Evolutionary conservation across 192 early-diverging fungal genomes (phyloP).

Genomic region (Chytriomyces sp.): DNA sequence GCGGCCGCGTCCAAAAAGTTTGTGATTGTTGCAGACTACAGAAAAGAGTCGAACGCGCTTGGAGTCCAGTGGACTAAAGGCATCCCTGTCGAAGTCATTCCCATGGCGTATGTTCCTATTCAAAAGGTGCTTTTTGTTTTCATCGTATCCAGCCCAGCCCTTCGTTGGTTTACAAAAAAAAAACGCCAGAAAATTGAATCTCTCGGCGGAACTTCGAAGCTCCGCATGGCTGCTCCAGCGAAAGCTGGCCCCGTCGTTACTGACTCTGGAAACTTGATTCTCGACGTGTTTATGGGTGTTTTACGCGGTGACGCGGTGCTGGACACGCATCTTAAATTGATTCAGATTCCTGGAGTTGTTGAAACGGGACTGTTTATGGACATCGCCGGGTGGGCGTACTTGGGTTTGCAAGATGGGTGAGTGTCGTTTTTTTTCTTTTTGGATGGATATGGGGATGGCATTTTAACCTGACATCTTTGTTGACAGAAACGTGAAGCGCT

Average conservation of each 20-base stretch:
- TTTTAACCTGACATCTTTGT: too few species aligned
- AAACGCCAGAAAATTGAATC: slow-evolving; percentile 39
- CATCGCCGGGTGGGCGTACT: slow-evolving; percentile 84
- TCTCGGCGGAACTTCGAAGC: slow-evolving; percentile 56
- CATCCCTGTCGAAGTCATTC: slow-evolving; percentile 89
- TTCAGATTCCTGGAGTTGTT: slow-evolving; percentile 82
- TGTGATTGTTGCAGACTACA: slow-evolving; percentile 88
- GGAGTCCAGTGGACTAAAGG: slow-evolving; percentile 86
- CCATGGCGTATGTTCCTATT: slow-evolving; percentile 78
- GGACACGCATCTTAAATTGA: slow-evolving; percentile 61
- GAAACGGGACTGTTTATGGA: slow-evolving; percentile 92
- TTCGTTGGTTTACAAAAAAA: not conserved
- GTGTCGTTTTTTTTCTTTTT: slow-evolving; percentile 7
- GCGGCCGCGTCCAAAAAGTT: slow-evolving; percentile 81
- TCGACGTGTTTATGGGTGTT: slow-evolving; percentile 69
- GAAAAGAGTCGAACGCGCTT: slow-evolving; percentile 78
- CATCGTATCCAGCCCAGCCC: not conserved
- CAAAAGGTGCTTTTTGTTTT: slow-evolving; percentile 25
- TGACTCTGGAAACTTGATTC: slow-evolving; percentile 91
- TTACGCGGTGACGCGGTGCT: slow-evolving; percentile 79
- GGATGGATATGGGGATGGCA: not conserved
- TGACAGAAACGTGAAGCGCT: slow-evolving; percentile 2
- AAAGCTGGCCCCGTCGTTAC: slow-evolving; percentile 95
- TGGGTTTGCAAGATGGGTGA: slow-evolving; percentile 78
- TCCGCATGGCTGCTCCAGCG: slow-evolving; percentile 78